These are phyloP conservation scores for Geotrichum restrictum DNA, from an alignment of 1,139 yeast genomes.

Conservation along the genomic window DNA sequence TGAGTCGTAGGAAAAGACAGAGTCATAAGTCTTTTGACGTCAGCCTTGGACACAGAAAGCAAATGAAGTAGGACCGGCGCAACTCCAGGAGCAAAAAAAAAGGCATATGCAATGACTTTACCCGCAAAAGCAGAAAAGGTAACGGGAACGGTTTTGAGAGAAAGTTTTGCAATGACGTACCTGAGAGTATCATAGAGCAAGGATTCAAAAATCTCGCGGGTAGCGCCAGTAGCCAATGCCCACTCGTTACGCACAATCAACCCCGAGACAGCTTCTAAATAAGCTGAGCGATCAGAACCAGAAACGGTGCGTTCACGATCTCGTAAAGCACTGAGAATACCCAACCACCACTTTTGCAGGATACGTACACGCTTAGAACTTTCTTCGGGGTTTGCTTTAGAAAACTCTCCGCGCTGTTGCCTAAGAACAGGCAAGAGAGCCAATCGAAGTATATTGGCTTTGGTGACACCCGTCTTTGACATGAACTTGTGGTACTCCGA, in stretches of 20 bases:
- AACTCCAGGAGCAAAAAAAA: slow-evolving; percentile 56
- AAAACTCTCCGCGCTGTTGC: slow-evolving; percentile 27
- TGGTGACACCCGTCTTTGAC: slow-evolving; percentile 51
- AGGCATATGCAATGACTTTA: slow-evolving; percentile 67
- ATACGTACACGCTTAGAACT: slow-evolving; percentile 34
- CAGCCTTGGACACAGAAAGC: slow-evolving; percentile 48
- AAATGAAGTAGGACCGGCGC: slow-evolving; percentile 61
- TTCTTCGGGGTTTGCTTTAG: slow-evolving; percentile 20
- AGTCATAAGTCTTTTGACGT: slow-evolving; percentile 36
- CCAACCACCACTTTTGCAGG: slow-evolving; percentile 64
- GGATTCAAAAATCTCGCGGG: slow-evolving; percentile 20
- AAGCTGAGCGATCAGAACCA: slow-evolving; percentile 61
- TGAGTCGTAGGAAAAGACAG: slow-evolving; percentile 31
- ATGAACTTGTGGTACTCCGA: slow-evolving; percentile 32
- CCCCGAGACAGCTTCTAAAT: slow-evolving; percentile 68
- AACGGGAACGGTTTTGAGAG: slow-evolving; percentile 54
- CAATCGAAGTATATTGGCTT: slow-evolving; percentile 66
- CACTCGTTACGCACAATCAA: slow-evolving; percentile 64
- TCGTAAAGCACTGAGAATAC: slow-evolving; percentile 47
- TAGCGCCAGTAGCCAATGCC: slow-evolving; percentile 32
- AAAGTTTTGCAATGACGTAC: slow-evolving; percentile 51
- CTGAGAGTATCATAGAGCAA: slow-evolving; percentile 50
- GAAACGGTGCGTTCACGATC: slow-evolving; percentile 39
- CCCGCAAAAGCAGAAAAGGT: slow-evolving; percentile 71
- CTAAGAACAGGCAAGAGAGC: slow-evolving; percentile 65